phyloP scores from a whole-genome alignment of 2,329 filamentous ascomycete genomes.

The Fusarium pseudonygamai region DNA sequence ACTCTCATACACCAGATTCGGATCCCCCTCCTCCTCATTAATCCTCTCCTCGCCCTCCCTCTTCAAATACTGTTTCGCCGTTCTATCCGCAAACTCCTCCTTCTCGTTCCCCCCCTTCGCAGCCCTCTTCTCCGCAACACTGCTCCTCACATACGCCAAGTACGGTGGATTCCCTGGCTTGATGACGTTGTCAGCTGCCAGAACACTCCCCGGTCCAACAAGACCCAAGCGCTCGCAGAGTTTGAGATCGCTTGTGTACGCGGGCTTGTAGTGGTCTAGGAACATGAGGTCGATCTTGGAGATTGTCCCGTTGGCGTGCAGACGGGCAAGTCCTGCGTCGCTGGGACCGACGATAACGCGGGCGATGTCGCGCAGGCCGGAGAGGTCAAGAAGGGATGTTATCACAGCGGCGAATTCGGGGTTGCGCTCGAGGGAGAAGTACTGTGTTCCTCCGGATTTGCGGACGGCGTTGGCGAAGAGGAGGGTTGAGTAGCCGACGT shows the following conservation, averaged over 20 bases:
- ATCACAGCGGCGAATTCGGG: conserved; percentile 79
- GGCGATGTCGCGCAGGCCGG: conserved; percentile 76
- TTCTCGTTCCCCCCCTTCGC: conserved; percentile 52
- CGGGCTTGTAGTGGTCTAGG: conserved; percentile 82
- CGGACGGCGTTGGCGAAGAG: conserved; percentile 75
- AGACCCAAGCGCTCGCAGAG: conserved; percentile 77
- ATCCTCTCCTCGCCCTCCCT: conserved; percentile 54
- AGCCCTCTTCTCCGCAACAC: conserved; percentile 66
- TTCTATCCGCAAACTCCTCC: conserved; percentile 53
- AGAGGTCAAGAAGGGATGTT: conserved; percentile 74
- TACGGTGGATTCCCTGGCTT: conserved; percentile 77
- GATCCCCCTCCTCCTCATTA: conserved; percentile 61
- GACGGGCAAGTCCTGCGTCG: conserved; percentile 69
- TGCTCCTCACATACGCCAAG: conserved; percentile 74
- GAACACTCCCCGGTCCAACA: conserved; percentile 68
- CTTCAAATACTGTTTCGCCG: conserved; percentile 66
- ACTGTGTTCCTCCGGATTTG: conserved; percentile 69
- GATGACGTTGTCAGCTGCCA: conserved; percentile 77
- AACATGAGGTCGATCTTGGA: conserved; percentile 76
- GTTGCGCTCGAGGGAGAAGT: conserved; percentile 78
- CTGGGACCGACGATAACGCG: conserved; percentile 76
- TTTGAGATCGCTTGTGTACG: conserved; percentile 79
- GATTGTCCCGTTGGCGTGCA: conserved; percentile 64
- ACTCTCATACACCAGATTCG: conserved; percentile 73
- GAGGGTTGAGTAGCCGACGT: conserved; percentile 83